Evolutionary conservation across 2,329 filamentous ascomycete genomes (phyloP).

Genomic region (Colletotrichum coccodes): DNA sequence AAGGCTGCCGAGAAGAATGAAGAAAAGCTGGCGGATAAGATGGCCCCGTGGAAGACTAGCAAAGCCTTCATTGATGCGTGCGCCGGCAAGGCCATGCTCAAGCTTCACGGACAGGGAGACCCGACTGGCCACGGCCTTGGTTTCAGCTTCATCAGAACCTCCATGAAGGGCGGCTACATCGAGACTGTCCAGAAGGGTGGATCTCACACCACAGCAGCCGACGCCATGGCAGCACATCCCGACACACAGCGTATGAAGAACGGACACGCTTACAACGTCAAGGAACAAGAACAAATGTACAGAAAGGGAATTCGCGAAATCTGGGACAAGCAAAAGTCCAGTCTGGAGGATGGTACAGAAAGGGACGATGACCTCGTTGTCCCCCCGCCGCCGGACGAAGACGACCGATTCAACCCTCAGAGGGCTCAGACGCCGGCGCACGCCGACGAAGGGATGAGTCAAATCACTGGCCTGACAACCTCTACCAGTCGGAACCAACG

Average conservation of each 20-base stretch:
- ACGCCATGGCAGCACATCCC: conserved; percentile 83
- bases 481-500: conserved; percentile 72
- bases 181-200: conserved; percentile 75
- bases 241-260: conserved; percentile 76
- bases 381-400: conserved; percentile 67
- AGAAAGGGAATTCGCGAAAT: conserved; percentile 91
- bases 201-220: conserved; percentile 74
- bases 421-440: conserved; percentile 74
- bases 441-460: conserved; percentile 82
- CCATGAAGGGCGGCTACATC: conserved; percentile 97
- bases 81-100: conserved; percentile 95
- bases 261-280: conserved; percentile 97
- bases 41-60: conserved; percentile 96
- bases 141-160: conserved; percentile 97
- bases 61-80: conserved; percentile 97
- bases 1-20: conserved; percentile 63
- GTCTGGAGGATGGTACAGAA: conserved; percentile 77
- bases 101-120: conserved; percentile 93
- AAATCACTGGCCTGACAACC: conserved; percentile 77
- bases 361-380: conserved; percentile 70
- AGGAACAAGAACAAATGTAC: conserved; percentile 91
- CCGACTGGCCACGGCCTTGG: conserved; percentile 93
- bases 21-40: conserved; percentile 84
- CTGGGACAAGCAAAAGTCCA: conserved; percentile 88
- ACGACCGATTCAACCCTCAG: conserved; percentile 78